These are phyloP conservation scores for Babesia divergens DNA, from an alignment of 169 alveolate species.

Conservation along the genomic window DNA sequence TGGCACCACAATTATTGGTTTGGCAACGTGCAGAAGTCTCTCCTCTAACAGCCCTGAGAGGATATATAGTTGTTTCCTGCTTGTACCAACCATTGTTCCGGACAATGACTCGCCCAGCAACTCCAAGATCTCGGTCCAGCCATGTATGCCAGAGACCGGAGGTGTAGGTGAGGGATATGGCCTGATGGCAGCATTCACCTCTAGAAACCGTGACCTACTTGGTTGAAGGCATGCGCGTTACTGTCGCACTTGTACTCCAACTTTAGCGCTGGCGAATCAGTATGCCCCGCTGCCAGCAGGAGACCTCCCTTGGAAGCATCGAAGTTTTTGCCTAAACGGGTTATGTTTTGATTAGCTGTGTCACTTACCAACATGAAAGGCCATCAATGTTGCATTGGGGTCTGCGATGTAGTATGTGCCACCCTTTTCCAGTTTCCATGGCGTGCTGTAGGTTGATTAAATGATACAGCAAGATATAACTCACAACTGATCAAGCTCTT, in stretches of 20 bases:
- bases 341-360: background rate
- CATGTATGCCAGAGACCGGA: conserved; percentile 98
- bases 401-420: conserved; percentile 43
- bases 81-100: conserved; percentile 65
- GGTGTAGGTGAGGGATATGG: conserved; percentile 81
- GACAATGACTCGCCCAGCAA: conserved; percentile 92
- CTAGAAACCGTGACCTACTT: background rate
- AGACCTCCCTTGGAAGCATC: conserved; percentile 39
- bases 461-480: background rate
- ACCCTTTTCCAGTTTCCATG: conserved; percentile 53
- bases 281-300: conserved; percentile 38
- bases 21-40: conserved; percentile 80
- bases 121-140: conserved; percentile 95
- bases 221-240: conserved; percentile 46
- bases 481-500: conserved; percentile 18
- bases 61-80: background rate
- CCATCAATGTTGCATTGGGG: conserved; percentile 59
- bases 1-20: conserved; percentile 90
- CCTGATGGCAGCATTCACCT: background rate
- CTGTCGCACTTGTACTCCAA: conserved; percentile 46
- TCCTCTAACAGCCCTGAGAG: conserved; percentile 69
- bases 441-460: conserved; percentile 5
- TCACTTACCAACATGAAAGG: conserved; percentile 52
- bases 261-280: conserved; percentile 67
- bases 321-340: conserved; percentile 32